These are phyloP conservation scores for Corymbia calophylla DNA, from an alignment of 441 rosid species.

Conservation along the genomic window DNA sequence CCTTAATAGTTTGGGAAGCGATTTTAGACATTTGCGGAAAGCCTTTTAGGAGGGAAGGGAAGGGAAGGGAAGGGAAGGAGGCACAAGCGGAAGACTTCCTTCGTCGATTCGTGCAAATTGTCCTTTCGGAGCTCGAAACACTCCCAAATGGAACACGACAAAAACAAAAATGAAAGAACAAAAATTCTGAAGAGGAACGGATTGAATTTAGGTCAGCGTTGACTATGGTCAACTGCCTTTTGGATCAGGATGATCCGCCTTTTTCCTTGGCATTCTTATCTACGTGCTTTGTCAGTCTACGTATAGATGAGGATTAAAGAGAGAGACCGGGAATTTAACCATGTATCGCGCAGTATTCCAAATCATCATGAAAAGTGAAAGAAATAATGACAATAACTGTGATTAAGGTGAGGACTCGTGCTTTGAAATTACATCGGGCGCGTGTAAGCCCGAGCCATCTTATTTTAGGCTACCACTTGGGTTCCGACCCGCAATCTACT, in stretches of 20 bases:
- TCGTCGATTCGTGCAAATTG: neutral
- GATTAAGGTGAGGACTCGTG: too few relatives aligned
- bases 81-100: neutral
- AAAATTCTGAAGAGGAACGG: neutral
- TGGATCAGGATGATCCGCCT: neutral
- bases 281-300: neutral
- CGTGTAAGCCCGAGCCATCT: too few relatives aligned
- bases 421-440: too few relatives aligned
- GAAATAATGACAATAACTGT: neutral
- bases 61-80: neutral
- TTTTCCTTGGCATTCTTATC: neutral
- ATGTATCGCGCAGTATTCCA: too few relatives aligned
- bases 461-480: too few relatives aligned
- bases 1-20: neutral
- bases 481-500: too few relatives aligned
- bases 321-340: neutral
- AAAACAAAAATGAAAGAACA: accelerated
- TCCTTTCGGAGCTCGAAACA: neutral
- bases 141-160: neutral
- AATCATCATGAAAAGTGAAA: neutral
- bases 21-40: neutral
- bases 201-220: neutral
- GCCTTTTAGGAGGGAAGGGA: neutral
- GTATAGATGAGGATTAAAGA: neutral
- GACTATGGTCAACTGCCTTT: neutral